Evolutionary conservation across 768 basidiomycete species (phyloP).

Genomic region (Pleurotus pulmonarius): DNA sequence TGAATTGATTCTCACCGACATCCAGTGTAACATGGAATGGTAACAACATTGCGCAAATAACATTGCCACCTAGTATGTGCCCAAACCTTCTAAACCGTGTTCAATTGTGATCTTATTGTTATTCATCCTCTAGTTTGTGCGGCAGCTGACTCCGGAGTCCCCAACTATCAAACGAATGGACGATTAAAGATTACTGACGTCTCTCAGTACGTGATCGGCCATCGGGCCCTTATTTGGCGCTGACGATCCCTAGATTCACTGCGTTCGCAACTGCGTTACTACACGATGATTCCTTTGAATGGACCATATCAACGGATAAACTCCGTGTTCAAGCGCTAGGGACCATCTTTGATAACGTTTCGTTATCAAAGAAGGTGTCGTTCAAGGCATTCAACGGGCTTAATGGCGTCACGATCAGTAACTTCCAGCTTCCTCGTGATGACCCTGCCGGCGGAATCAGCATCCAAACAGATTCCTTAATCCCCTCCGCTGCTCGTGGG

Average conservation of each 20-base stretch:
- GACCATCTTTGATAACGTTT: constrained; percentile 64
- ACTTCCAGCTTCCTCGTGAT: constrained; percentile 68
- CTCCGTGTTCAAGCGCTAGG: constrained; percentile 64
- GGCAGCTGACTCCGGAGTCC: constrained; percentile 63
- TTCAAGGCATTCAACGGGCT: constrained; percentile 72
- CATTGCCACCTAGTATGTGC: constrained; percentile 51
- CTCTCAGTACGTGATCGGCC: constrained; percentile 31
- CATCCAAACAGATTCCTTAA: constrained; percentile 62
- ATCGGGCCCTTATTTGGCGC: neutral
- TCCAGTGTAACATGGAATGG: constrained; percentile 61
- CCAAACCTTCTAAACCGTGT: neutral
- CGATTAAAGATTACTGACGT: constrained; percentile 53
- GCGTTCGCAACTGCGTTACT: constrained; percentile 62
- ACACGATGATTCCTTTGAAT: constrained; percentile 61
- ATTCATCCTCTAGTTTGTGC: constrained; percentile 47
- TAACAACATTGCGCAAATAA: constrained; percentile 56
- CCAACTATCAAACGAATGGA: constrained; percentile 52
- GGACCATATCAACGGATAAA: constrained; percentile 66
- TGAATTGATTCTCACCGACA: neutral
- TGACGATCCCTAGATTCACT: constrained; percentile 44
- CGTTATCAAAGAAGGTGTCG: constrained; percentile 53
- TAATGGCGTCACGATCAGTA: constrained; percentile 66
- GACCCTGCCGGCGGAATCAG: constrained; percentile 67
- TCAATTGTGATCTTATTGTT: neutral
- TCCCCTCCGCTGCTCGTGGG: constrained; percentile 65